phyloP scores from a whole-genome alignment of 2,329 filamentous ascomycete genomes.

The Xylaria sp. region DNA sequence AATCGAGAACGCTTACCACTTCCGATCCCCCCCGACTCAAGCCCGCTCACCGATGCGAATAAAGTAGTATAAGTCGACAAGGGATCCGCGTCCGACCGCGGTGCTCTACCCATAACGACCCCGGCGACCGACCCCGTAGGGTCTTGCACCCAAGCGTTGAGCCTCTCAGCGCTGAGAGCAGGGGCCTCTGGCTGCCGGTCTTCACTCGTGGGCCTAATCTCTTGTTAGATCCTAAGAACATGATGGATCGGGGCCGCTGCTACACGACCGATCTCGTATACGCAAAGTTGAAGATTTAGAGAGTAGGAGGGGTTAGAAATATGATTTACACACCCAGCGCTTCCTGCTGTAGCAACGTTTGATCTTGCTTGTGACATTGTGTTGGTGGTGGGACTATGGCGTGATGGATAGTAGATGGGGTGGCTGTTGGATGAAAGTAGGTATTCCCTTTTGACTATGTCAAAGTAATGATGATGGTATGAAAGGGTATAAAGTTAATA shows the following conservation, averaged over 20 bases:
- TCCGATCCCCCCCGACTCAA: no score
- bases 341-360: conserved; percentile 1
- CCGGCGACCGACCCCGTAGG: background rate
- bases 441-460: background rate
- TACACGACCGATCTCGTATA: background rate
- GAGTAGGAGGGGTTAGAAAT: background rate
- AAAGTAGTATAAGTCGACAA: background rate
- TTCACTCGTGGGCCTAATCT: background rate
- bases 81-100: background rate
- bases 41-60: background rate
- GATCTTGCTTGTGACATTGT: conserved; percentile 5
- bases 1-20: background rate
- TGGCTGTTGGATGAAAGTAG: no score
- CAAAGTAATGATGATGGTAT: background rate
- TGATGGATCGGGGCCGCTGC: background rate
- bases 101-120: background rate
- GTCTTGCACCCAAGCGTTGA: background rate
- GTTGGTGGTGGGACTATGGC: background rate
- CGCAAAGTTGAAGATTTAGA: background rate
- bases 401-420: no score
- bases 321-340: conserved; percentile 1
- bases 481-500: background rate
- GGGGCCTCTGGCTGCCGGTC: background rate
- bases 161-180: background rate
- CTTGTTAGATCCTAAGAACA: background rate